Percentiles rank a stretch among this genome's conserved stretches.
Conservation (phyloP, 768 basidiomycete genomes). For the Calocybe indica region DNA sequence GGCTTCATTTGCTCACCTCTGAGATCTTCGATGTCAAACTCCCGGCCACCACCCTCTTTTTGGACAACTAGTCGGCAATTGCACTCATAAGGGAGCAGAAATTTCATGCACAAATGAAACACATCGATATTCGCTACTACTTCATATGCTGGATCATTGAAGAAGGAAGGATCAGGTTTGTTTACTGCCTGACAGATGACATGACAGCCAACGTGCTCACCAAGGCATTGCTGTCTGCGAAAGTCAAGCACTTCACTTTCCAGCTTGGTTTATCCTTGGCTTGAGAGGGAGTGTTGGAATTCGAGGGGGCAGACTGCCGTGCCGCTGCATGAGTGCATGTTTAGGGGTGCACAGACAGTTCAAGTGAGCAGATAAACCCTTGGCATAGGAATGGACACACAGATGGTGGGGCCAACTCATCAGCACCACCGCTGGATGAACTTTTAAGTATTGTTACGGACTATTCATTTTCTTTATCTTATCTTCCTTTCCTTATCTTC, state of each 20-base stretch:
- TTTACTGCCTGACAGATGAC: conserved; percentile 20
- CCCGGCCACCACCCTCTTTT: conserved; percentile 5
- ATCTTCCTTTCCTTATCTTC: too few relatives aligned
- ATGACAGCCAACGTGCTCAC: conserved; percentile 19
- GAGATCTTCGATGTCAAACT: conserved; percentile 17
- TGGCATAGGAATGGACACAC: too few relatives aligned
- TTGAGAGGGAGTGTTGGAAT: conserved; percentile 18
- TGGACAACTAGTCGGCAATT: conserved; percentile 6
- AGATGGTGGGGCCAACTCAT: too few relatives aligned
- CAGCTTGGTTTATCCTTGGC: conserved; percentile 11
- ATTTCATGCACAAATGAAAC: conserved; percentile 3
- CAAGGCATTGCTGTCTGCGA: conserved; percentile 18
- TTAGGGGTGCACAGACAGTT: too few relatives aligned
- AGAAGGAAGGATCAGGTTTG: conserved; percentile 11
- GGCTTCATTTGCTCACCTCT: conserved; percentile 13
- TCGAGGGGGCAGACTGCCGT: too few relatives aligned
- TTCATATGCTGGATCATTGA: conserved; percentile 15
- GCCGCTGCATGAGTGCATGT: too few relatives aligned
- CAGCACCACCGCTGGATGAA: too few relatives aligned
- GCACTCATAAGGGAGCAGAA: background rate
- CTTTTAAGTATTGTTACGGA: too few relatives aligned
- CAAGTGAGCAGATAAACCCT: too few relatives aligned
- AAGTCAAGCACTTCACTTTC: conserved; percentile 18
- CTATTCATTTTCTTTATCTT: too few relatives aligned
- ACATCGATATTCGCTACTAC: conserved; percentile 14